Base-by-base conservation (phyloP, 1,284 basidiomycete species). In the Salmacisia buchloeana region DNA sequence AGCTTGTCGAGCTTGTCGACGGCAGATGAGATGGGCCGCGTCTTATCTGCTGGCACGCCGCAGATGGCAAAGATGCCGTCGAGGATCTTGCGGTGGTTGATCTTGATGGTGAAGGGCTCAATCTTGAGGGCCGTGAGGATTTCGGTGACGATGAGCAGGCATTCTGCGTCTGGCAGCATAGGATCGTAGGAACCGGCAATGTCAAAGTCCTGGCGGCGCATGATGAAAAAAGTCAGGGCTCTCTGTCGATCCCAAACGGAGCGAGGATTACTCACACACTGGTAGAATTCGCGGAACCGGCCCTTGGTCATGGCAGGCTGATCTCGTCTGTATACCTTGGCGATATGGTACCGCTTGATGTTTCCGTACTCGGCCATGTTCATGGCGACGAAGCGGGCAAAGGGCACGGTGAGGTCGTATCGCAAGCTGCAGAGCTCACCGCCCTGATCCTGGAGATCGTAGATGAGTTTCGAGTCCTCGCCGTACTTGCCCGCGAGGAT, bases 241-340 rank as follows among this genome's bases (percentile, higher is more conserved):
- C 38, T 34, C 15, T 10, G 18, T 25, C n/a, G 21, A 23, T 31
- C 2, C 13, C 3, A 12, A 6, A 4, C 21, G 15, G 25, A 12
- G 10, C 27, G 10, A 38, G 3, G 25, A 1, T 10, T 36, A 84
- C 88, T 75, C 72, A 94, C 92, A 69, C 94, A 97, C 82, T 99
- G 94, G 79, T 92, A 94, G 80, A 98, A 98, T 83, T 99, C 94
- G 68, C 94, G 86, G 92, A 98, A 97, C 39, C 94, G 85, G 3
- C 94, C 94, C 82, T 99, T 98, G 60, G 88, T 89, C 90, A 98
- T 94, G 64, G 94, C 94, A 0, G 96, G 94, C 76, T 90, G 94
- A 81, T 99, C 94, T 77, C 96, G 83, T 68, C 96, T 84, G 82
- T 98, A 98, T 27, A 98, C 94, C 82, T 98, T 99, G 33, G 93